phyloP scores from a whole-genome alignment of 352 stramenopile species.

The Globisporangium megalacanthum region DNA sequence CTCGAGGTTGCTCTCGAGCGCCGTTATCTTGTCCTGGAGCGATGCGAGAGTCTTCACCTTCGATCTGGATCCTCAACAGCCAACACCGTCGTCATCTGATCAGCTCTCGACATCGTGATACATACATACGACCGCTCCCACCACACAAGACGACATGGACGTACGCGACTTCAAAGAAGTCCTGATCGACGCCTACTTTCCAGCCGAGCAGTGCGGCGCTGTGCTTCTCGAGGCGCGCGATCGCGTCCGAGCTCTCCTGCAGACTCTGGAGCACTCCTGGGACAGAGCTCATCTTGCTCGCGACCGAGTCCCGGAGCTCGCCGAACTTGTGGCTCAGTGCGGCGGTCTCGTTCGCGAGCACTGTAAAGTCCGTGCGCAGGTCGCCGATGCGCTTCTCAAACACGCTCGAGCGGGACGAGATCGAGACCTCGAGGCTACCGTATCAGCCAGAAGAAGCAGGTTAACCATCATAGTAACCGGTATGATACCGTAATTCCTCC shows the following conservation, averaged over 20 bases:
- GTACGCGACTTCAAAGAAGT: conserved; percentile 45
- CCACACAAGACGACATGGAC: not conserved
- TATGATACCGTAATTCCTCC: not conserved
- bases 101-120: not conserved
- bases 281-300: conserved; percentile 23
- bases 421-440: conserved; percentile 53
- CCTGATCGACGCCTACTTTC: conserved; percentile 58
- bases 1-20: conserved; percentile 58
- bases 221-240: conserved; percentile 67
- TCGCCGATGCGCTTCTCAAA: conserved; percentile 69
- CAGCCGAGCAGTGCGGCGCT: conserved; percentile 54
- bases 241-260: conserved; percentile 42
- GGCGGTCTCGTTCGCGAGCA: conserved; percentile 37
- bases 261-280: conserved; percentile 26
- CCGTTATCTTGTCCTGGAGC: conserved; percentile 47
- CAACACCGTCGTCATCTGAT: not conserved
- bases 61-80: not conserved
- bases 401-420: conserved; percentile 38
- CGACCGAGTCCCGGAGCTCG: conserved; percentile 43
- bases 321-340: conserved; percentile 35
- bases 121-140: too few species aligned
- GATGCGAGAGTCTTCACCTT: conserved; percentile 52
- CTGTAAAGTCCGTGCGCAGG: conserved; percentile 49
- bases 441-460: not conserved
- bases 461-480: not conserved